These are phyloP conservation scores for Tolypocladium endophyticum DNA, from an alignment of 2,329 filamentous ascomycete genomes.

Conservation along the genomic window DNA sequence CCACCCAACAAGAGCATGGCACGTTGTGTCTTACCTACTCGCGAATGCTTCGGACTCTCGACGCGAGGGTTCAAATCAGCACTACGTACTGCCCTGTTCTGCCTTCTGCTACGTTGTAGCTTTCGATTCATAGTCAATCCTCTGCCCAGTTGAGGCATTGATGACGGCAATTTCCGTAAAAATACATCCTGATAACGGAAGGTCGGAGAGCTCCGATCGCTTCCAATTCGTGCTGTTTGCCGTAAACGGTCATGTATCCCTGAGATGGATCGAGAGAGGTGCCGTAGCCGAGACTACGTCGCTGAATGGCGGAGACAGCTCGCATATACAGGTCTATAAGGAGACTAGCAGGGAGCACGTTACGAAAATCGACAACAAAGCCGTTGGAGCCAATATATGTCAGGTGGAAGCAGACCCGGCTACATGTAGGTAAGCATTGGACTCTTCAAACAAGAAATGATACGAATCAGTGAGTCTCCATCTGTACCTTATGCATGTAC, in stretches of 20 bases:
- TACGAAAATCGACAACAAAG: background rate
- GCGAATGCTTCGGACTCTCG: no score
- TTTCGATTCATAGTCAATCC: background rate
- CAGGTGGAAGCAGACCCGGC: background rate
- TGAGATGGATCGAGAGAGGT: background rate
- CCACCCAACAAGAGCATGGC: background rate
- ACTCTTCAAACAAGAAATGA: no score
- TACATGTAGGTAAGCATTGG: background rate
- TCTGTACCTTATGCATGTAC: no score
- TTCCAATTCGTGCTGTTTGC: background rate
- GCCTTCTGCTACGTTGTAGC: background rate
- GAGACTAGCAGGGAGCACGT: no score
- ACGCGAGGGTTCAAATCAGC: no score
- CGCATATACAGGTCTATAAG: background rate
- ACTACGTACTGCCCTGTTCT: background rate
- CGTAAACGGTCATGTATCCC: background rate
- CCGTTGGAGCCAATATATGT: background rate
- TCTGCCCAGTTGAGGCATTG: background rate
- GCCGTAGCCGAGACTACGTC: background rate
- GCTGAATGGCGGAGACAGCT: background rate
- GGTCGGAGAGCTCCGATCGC: background rate
- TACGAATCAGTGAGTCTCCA: no score
- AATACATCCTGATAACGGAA: background rate
- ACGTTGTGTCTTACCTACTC: background rate
- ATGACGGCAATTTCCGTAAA: background rate